Conservation (phyloP, 345 rosid species). For the Acer yangbiense region DNA sequence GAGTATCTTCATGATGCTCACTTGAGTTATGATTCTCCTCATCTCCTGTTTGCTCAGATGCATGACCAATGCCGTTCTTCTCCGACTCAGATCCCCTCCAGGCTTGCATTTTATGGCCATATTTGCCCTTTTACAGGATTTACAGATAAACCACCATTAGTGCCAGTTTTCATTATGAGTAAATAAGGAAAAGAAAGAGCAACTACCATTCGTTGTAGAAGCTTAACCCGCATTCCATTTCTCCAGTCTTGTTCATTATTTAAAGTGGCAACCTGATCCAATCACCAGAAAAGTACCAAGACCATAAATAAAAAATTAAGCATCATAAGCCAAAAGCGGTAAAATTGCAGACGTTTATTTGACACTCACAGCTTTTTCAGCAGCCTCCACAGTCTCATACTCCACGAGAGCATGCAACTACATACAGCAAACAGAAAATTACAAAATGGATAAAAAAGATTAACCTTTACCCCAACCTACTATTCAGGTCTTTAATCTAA, state of each 20-base stretch:
- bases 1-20: constrained; percentile 57
- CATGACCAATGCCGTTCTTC: constrained; percentile 42
- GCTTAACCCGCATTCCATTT: constrained; percentile 87
- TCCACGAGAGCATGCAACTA: constrained; percentile 89
- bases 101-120: constrained; percentile 59
- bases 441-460: neutral
- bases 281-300: constrained; percentile 18
- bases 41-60: constrained; percentile 47
- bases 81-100: constrained; percentile 62
- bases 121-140: constrained; percentile 49
- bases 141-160: constrained; percentile 19
- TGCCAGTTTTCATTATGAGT: neutral
- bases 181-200: neutral
- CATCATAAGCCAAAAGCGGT: constrained; percentile 11
- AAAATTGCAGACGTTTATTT: neutral
- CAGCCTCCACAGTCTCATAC: constrained; percentile 78
- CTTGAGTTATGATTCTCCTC: constrained; percentile 48
- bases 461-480: neutral
- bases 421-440: constrained; percentile 23
- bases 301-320: constrained; percentile 1
- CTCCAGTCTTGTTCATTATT: constrained; percentile 90
- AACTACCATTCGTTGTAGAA: constrained; percentile 65
- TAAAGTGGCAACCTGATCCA: constrained; percentile 69
- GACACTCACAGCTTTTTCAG: constrained; percentile 85
- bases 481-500: neutral